Base-by-base conservation (phyloP, 1,284 basidiomycete species). In the Cutaneotrichosporon sp. region DNA sequence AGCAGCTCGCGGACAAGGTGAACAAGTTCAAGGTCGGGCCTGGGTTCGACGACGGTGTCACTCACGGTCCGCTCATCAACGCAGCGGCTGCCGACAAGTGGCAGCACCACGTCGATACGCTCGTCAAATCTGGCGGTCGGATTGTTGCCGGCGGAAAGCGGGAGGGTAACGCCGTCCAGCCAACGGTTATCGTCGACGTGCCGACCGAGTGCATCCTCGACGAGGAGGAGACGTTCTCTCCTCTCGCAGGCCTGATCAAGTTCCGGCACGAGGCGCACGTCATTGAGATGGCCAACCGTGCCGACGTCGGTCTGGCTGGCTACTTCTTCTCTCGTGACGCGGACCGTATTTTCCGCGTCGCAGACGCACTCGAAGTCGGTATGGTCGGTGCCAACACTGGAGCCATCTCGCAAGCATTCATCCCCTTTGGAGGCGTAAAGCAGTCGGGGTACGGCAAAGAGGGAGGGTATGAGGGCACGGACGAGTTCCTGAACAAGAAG, bases 231-330 rank as follows among this genome's bases (percentile, higher is more conserved):
- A 95, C 92, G 0, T 96, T 96, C 73, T 92, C 92, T 0, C 92
- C 93, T 0, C 72, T 84, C 30, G 83, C 83, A 3, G 82, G 80
- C 32, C 71, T 85, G 16, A 83, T 83, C 79, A 89, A 89, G 74
- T 99, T 99, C 78, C 88, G 90, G 74, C 91, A 90, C 0, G 97
- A 99, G 81, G 91, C 93, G 58, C 90, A 98, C 76, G 94, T 95
- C 4, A 83, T 99, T 64, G 85, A 85, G 72, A 82, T 90, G 62
- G 95, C 96, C 36, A 99, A 99, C 80, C 82, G 88, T 70, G 85
- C 89, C 1, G 86, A 90, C 30, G 88, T 92, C 53, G 97, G 97
- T 0, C 84, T 99, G 21, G 94, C 95, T 6, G 93, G 78, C 21
- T 96, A 96, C 81, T 94, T 97, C 83, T 97, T 88, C 83, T 92